Evolutionary conservation across 495 filamentous ascomycete genomes (phyloP).

Genomic region (Penicillium daleae): DNA sequence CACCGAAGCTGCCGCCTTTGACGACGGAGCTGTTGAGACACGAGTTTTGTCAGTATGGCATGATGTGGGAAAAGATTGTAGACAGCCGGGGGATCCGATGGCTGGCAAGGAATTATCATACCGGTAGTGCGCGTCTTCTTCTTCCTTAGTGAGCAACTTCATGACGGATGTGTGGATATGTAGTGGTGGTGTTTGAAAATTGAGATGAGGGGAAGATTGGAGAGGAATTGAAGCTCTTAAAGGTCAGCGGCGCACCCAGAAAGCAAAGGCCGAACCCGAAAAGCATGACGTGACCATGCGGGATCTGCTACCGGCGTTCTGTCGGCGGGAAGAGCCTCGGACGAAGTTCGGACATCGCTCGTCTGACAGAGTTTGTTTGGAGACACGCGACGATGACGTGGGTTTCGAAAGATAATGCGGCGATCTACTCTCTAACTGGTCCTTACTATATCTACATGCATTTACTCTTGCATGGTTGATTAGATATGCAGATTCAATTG

Average conservation of each 20-base stretch:
- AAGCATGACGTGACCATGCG: slow-evolving; percentile 31
- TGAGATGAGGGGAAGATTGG: neutral
- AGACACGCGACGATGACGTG: neutral
- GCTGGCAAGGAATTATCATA: slow-evolving; percentile 32
- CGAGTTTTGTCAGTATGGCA: slow-evolving; percentile 24
- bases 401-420: slow-evolving; percentile 2
- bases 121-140: slow-evolving; percentile 72
- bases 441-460: neutral
- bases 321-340: slow-evolving; percentile 33
- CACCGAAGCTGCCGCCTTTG: slow-evolving; percentile 76
- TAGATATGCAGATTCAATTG: slow-evolving; percentile 9
- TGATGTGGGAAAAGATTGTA: slow-evolving; percentile 12
- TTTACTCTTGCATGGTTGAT: neutral
- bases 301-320: slow-evolving; percentile 29
- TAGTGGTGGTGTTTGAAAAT: slow-evolving; percentile 11
- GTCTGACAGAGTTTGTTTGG: neutral
- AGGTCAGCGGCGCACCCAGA: neutral
- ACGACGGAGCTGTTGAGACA: slow-evolving; percentile 62
- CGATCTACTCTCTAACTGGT: slow-evolving; percentile 6
- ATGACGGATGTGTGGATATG: slow-evolving; percentile 52
- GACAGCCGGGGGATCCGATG: neutral
- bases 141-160: slow-evolving; percentile 95
- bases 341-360: slow-evolving; percentile 6
- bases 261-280: slow-evolving; percentile 37
- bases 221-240: slow-evolving; percentile 16